Evolutionary conservation across 2,329 filamentous ascomycete species (phyloP).

Genomic region (Exophiala dermatitidis): DNA sequence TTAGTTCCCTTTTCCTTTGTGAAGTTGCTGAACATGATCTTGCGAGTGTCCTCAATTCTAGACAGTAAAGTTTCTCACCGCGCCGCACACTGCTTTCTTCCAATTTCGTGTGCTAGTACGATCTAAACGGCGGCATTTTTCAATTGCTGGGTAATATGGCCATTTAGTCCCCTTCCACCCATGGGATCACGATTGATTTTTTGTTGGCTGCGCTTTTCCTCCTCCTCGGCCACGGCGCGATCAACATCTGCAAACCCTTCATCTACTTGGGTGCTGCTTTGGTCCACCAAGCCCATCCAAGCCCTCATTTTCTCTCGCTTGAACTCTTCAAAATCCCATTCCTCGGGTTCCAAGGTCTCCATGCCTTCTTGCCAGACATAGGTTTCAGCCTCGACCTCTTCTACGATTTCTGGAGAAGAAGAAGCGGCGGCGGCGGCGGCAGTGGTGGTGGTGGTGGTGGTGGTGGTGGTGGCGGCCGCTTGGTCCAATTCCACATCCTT

Average conservation of each 20-base stretch:
- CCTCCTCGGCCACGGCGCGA: conserved; percentile 14
- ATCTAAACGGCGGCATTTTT: conserved; percentile 17
- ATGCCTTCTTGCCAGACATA: conserved; percentile 56
- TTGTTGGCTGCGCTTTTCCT: not conserved
- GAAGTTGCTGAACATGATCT: not conserved
- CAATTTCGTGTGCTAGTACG: no score
- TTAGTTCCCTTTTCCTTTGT: conserved; percentile 8
- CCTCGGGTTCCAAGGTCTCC: conserved; percentile 55
- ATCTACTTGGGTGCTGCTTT: conserved; percentile 38
- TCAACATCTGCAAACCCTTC: conserved; percentile 28
- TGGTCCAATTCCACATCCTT: conserved; percentile 26
- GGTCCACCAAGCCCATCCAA: conserved; percentile 45
- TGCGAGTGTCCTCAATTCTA: not conserved
- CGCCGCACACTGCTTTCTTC: no score
- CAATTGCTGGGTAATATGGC: conserved; percentile 24
- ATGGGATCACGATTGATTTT: conserved; percentile 17
- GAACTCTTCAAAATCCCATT: conserved; percentile 89
- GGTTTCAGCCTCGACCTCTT: conserved; percentile 48
- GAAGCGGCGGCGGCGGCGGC: no score
- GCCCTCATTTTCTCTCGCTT: conserved; percentile 62
- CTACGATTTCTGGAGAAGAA: conserved; percentile 15
- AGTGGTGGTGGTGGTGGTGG: no score
- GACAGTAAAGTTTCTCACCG: not conserved
- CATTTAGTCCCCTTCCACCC: conserved; percentile 25
- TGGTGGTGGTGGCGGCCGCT: conserved; percentile 16